phyloP scores from a whole-genome alignment of 2,329 filamentous ascomycete species.

The Monilinia laxa region DNA sequence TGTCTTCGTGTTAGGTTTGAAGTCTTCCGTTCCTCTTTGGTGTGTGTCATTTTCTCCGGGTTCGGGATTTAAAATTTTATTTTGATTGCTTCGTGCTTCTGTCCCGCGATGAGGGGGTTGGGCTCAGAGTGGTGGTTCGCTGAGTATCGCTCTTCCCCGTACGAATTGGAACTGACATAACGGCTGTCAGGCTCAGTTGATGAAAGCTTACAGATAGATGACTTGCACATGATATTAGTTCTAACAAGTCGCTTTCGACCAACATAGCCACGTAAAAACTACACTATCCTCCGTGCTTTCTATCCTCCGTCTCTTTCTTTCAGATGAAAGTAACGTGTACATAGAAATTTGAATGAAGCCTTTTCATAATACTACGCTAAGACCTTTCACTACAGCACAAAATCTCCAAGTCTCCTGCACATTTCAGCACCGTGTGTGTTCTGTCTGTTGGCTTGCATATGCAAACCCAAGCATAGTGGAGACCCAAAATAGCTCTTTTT shows the following conservation, averaged over 20 bases:
- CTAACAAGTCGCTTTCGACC: neutral
- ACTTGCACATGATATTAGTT: conserved; percentile 9
- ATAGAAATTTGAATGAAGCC: neutral
- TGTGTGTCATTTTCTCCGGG: conserved; percentile 10
- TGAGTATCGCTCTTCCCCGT: conserved; percentile 19
- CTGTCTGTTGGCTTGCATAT: conserved; percentile 24
- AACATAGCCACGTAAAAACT: neutral
- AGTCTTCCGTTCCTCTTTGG: conserved; percentile 18
- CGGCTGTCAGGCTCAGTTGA: conserved; percentile 14
- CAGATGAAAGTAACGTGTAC: neutral
- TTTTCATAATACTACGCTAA: conserved; percentile 3
- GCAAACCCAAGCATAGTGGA: conserved; percentile 12
- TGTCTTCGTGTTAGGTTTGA: conserved; percentile 13
- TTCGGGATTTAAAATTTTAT: conserved; percentile 1
- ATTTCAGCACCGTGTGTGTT: conserved; percentile 20
- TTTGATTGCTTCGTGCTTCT: conserved; percentile 12
- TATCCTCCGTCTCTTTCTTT: neutral
- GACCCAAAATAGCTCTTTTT: conserved; percentile 21
- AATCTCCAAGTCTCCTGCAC: conserved; percentile 13
- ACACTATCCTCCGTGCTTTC: neutral
- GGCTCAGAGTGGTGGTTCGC: conserved; percentile 12
- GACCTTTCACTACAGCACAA: conserved; percentile 8
- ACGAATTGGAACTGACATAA: conserved; percentile 15
- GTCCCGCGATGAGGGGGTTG: conserved; percentile 7
- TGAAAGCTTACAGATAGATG: conserved; percentile 8